phyloP scores from a whole-genome alignment of 2,329 filamentous ascomycete species.

The Nigrospora oryzae region DNA sequence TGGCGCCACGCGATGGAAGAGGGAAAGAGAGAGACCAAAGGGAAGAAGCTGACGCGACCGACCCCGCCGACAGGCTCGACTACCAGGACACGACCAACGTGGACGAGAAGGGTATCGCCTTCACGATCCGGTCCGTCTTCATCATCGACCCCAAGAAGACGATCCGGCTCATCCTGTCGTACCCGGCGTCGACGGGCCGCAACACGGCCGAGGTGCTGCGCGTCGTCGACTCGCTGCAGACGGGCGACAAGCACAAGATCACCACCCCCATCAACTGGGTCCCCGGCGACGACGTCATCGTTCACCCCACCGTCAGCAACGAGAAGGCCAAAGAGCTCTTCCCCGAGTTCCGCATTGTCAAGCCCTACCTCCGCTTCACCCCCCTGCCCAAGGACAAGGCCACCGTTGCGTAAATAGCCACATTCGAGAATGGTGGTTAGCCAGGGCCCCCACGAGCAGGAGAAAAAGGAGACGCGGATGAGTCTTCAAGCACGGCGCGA shows the following conservation, averaged over 20 bases:
- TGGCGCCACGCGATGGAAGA: constrained; percentile 1
- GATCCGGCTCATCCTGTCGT: constrained; percentile 85
- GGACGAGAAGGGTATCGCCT: constrained; percentile 74
- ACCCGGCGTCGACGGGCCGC: constrained; percentile 83
- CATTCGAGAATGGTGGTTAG: background rate
- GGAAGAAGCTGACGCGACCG: too few species aligned
- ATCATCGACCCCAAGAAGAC: constrained; percentile 91
- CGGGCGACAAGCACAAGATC: constrained; percentile 79
- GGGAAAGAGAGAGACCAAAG: too few species aligned
- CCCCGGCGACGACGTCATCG: constrained; percentile 83
- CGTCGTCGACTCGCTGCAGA: constrained; percentile 71
- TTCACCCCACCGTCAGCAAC: constrained; percentile 74
- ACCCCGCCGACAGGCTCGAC: constrained; percentile 48
- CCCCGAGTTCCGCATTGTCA: constrained; percentile 62
- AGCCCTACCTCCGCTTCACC: constrained; percentile 70
- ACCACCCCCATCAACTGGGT: constrained; percentile 89
- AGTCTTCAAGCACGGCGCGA: too few species aligned
- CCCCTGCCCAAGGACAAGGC: constrained; percentile 49
- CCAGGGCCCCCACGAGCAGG: background rate
- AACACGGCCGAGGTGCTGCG: constrained; percentile 74
- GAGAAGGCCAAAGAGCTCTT: constrained; percentile 84
- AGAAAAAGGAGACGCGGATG: too few species aligned
- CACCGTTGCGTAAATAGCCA: constrained; percentile 18
- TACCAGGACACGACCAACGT: constrained; percentile 76
- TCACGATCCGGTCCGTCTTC: constrained; percentile 93